phyloP scores from a whole-genome alignment of 1,284 basidiomycete genomes.

The Earliella scabrosa region DNA sequence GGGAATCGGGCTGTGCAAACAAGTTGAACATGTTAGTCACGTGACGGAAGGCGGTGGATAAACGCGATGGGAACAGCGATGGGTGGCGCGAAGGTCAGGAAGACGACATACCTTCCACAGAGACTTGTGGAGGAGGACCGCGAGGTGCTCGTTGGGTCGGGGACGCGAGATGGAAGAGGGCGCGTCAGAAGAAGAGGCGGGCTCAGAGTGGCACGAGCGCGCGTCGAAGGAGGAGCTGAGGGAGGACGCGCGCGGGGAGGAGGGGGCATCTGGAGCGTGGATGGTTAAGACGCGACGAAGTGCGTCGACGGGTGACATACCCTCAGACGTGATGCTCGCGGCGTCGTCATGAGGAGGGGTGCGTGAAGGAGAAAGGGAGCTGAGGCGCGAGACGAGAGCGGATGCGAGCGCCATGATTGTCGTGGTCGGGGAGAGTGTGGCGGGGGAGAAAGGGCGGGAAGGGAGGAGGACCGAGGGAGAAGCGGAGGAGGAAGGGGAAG shows the following conservation, averaged over 20 bases:
- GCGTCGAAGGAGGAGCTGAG: conserved; percentile 28
- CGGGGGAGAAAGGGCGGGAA: neutral
- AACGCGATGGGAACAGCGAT: conserved; percentile 15
- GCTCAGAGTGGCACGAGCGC: conserved; percentile 30
- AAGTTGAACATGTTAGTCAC: conserved; percentile 28
- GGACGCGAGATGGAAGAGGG: conserved; percentile 15
- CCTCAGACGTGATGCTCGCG: conserved; percentile 34
- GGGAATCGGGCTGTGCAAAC: conserved; percentile 56
- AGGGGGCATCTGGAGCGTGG: conserved; percentile 18
- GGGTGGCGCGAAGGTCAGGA: neutral
- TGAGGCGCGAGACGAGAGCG: conserved; percentile 26
- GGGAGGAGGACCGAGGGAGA: conserved; percentile 6
- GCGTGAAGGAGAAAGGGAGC: conserved; percentile 25
- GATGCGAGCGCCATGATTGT: conserved; percentile 28
- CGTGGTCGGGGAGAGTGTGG: neutral
- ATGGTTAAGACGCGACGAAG: conserved; percentile 13
- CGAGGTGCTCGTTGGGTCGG: conserved; percentile 69
- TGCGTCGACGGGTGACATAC: conserved; percentile 24
- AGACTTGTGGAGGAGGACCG: conserved; percentile 66
- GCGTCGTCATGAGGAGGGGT: conserved; percentile 24
- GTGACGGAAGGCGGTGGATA: conserved; percentile 11
- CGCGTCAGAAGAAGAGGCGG: conserved; percentile 9
- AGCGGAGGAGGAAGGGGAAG: conserved; percentile 9
- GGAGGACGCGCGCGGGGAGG: conserved; percentile 26
- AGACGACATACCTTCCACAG: conserved; percentile 68